Evolutionary conservation across 1,284 basidiomycete species (phyloP).

Genomic region (Porphyrellus sp.): DNA sequence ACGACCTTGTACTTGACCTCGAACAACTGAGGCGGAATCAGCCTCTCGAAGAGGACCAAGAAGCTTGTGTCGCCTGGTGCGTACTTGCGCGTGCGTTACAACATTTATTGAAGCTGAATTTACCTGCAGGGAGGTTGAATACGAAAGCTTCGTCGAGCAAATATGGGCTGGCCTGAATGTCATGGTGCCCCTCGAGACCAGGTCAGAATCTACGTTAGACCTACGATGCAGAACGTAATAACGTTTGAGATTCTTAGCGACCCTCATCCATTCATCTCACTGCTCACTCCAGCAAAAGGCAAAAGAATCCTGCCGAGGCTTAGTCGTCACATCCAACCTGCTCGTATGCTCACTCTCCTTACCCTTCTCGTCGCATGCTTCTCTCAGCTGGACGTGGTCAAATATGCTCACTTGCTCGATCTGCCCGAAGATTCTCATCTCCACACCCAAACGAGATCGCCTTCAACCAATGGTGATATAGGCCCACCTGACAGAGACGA

Average conservation of each 20-base stretch:
- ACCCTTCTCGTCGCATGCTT: slow-evolving; percentile 95
- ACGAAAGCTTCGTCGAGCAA: slow-evolving; percentile 61
- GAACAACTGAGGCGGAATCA: slow-evolving; percentile 86
- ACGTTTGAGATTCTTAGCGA: slow-evolving; percentile 46
- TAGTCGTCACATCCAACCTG: slow-evolving; percentile 78
- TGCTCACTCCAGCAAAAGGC: slow-evolving; percentile 88
- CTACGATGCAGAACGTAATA: not conserved
- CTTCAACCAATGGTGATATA: slow-evolving; percentile 19
- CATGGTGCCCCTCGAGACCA: slow-evolving; percentile 88
- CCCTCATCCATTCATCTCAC: slow-evolving; percentile 95
- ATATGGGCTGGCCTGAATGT: slow-evolving; percentile 86
- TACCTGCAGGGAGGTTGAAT: slow-evolving; percentile 52
- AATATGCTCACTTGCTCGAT: slow-evolving; percentile 70
- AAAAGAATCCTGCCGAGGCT: slow-evolving; percentile 90
- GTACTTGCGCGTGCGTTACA: slow-evolving; percentile 12
- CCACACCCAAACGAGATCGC: slow-evolving; percentile 22
- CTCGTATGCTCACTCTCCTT: slow-evolving; percentile 82
- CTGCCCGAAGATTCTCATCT: slow-evolving; percentile 50
- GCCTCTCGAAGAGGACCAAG: slow-evolving; percentile 60
- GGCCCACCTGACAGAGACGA: slow-evolving; percentile 56
- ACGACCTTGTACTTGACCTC: slow-evolving; percentile 80
- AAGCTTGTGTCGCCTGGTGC: slow-evolving; percentile 55
- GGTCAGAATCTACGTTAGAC: slow-evolving; percentile 41
- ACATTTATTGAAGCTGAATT: slow-evolving; percentile 1
- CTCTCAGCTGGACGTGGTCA: slow-evolving; percentile 87